Base-by-base conservation (phyloP, 2,329 filamentous ascomycete genomes). In the Knufia petricola region DNA sequence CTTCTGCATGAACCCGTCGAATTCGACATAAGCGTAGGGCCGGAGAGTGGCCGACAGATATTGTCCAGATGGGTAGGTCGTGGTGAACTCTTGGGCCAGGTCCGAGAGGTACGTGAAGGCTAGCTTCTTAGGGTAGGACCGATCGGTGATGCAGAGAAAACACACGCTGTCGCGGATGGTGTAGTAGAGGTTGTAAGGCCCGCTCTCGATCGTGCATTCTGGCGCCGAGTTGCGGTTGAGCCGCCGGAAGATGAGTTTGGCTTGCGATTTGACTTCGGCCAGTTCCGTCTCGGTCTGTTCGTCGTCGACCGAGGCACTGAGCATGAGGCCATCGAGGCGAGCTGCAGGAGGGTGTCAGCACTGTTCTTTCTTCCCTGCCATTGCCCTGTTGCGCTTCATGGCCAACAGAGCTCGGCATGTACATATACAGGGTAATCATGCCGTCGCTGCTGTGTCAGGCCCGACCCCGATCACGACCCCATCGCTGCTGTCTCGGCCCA, bases 101-200 rank as follows among this genome's bases (percentile, higher is more conserved):
- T 98, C 92, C 60, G 87, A 81, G 52, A 98, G 87, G 77, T 96
- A 98, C 53, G 90, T 95, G 69, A 98, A 95, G 63, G 94, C 90
- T 42, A 98, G 85, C 70, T 98, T 96, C 69, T 92, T 90, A 50
- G 92, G 90, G 74, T 96, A 98, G 49, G 87, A 87, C 50, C 81
- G 78, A 68, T 95, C 89, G 74, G 86, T 89, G 68, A 98, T 90
- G 74, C 85, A 88, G 60, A 96, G 76, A 74, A 94, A 96, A 70
- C 88, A 83, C 58, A 98, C 77, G 60, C 86, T 82, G 62, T 81
- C 76, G 61, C 84, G 75, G 69, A 98, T 85, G 55, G 90, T 73
- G 62, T 79, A 94, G 85, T 98, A 89, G 65, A 96, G 75, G 53
- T 81, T 88, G 73, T 87, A 89, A 62, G 76, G 72, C 56, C 84